These are phyloP conservation scores for Chrysophaeum taylorii DNA, from an alignment of 352 stramenopile genomes.

Conservation along the genomic window DNA sequence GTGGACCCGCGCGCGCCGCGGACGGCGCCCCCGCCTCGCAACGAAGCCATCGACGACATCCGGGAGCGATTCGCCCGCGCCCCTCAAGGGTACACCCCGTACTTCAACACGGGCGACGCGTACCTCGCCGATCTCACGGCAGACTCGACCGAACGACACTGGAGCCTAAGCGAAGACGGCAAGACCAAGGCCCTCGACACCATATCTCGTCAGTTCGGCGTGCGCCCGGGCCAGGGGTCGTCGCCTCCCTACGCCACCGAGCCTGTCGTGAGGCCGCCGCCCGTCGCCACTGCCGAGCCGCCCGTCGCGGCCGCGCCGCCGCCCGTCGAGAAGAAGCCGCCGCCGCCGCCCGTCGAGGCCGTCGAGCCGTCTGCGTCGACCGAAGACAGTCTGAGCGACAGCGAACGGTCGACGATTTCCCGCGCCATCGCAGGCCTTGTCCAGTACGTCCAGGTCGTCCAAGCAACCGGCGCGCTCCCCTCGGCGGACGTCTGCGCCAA, in stretches of 20 bases:
- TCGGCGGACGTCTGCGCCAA: neutral
- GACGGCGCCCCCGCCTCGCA: too few species aligned
- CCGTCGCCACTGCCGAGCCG: neutral
- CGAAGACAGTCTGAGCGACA: too few species aligned
- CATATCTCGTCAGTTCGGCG: neutral
- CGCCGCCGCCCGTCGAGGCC: neutral
- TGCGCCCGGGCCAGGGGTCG: neutral
- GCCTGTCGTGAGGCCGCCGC: neutral
- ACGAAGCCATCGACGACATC: too few species aligned
- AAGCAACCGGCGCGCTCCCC: neutral
- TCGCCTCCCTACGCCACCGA: neutral
- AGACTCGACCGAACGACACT: neutral
- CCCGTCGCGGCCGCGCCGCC: neutral
- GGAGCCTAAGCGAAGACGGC: neutral
- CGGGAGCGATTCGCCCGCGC: neutral
- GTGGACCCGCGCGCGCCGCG: too few species aligned
- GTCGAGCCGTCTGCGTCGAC: neutral
- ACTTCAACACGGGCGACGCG: constrained; percentile 10
- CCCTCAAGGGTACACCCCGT: neutral
- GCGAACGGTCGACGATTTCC: too few species aligned
- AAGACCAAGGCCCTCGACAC: neutral
- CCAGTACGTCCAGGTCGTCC: neutral
- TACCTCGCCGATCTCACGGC: neutral
- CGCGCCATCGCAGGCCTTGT: neutral
- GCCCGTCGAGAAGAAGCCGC: neutral